Conservation (phyloP, 2,329 filamentous ascomycete species). For the Calonectria honghensis region DNA sequence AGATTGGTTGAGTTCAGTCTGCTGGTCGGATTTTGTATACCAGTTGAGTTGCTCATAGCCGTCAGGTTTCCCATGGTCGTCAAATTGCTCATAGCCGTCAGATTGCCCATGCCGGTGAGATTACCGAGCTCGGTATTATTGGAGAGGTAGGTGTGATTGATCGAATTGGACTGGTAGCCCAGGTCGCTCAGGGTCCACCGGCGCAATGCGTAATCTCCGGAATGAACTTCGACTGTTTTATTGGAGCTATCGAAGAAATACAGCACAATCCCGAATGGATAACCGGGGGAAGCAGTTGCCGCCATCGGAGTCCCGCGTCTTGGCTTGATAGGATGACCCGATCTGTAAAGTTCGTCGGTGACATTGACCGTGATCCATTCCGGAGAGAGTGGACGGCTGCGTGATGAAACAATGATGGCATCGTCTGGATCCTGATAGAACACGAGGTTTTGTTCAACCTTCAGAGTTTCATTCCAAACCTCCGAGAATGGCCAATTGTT, state of each 20-base stretch:
- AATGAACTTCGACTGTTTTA: neutral
- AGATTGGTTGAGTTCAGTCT: neutral
- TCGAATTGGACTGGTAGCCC: neutral
- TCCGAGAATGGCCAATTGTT: neutral
- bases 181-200: neutral
- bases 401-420: neutral
- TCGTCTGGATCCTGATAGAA: neutral
- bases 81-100: neutral
- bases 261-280: neutral
- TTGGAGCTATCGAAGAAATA: neutral
- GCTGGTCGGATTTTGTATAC: neutral
- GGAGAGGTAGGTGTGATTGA: neutral
- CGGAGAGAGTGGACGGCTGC: neutral
- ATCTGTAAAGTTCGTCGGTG: neutral
- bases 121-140: neutral
- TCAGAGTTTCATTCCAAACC: neutral
- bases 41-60: neutral
- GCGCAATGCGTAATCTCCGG: neutral
- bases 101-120: neutral
- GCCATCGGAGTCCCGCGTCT: neutral
- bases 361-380: neutral
- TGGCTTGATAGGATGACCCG: neutral
- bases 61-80: neutral
- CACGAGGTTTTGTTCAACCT: neutral
- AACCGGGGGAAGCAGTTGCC: neutral